These are phyloP conservation scores for Fistulina hepatica DNA, from an alignment of 1,284 basidiomycete species.

Conservation along the genomic window DNA sequence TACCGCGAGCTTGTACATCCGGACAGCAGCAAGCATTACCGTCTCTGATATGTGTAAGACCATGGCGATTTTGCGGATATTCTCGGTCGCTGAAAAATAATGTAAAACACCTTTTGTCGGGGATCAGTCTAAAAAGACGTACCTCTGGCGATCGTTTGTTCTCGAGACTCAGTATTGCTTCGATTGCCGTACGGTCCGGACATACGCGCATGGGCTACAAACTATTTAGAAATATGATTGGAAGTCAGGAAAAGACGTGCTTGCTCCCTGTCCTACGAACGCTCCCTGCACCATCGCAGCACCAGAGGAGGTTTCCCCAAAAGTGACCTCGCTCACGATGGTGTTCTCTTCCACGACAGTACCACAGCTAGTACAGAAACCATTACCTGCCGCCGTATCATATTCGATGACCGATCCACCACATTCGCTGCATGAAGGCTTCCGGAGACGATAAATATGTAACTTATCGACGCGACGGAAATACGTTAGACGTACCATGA, in stretches of 20 bases:
- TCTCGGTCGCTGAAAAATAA: constrained; percentile 35
- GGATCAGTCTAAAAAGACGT: constrained; percentile 21
- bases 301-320: constrained; percentile 87
- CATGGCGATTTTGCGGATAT: constrained; percentile 73
- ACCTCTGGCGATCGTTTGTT: constrained; percentile 87
- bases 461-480: too few relatives aligned
- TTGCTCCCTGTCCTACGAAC: constrained; percentile 86
- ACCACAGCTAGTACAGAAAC: constrained; percentile 77
- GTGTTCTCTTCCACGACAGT: constrained; percentile 90
- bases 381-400: constrained; percentile 70
- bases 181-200: constrained; percentile 71
- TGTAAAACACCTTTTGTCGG: too few relatives aligned
- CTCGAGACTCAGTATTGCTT: constrained; percentile 67
- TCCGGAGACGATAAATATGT: too few relatives aligned
- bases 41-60: constrained; percentile 72
- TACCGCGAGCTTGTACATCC: constrained; percentile 89
- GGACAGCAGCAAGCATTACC: constrained; percentile 73
- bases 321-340: constrained; percentile 89
- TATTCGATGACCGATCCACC: constrained; percentile 76
- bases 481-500: too few relatives aligned
- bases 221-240: constrained; percentile 7
- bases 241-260: constrained; percentile 42
- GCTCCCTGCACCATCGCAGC: constrained; percentile 94
- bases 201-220: constrained; percentile 65
- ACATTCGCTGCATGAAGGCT: constrained; percentile 63